Evolutionary conservation across 345 rosid genomes (phyloP).

Genomic region (Gossypium ekmanianum): DNA sequence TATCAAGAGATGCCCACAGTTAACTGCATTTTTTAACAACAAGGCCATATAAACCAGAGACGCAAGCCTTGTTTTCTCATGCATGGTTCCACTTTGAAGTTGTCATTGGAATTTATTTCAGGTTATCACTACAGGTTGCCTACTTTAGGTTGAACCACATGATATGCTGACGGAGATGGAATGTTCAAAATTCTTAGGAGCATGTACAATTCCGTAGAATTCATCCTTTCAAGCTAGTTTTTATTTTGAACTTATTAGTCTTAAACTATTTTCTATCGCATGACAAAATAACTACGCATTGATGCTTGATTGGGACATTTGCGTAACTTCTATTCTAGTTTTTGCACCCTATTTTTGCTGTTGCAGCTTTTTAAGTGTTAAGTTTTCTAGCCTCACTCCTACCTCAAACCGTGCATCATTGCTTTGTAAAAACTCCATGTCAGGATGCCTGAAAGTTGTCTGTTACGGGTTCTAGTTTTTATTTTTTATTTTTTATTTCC

Average conservation of each 20-base stretch:
- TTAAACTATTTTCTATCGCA: background rate
- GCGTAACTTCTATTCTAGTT: background rate
- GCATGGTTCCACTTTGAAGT: background rate
- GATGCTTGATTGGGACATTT: constrained; percentile 4
- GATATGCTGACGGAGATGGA: background rate
- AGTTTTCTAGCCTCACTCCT: background rate
- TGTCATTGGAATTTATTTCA: background rate
- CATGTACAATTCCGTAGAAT: background rate
- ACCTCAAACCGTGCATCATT: constrained; percentile 1
- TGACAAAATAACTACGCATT: background rate
- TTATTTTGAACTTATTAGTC: background rate
- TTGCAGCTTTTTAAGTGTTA: background rate
- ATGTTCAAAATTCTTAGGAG: background rate
- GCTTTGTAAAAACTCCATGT: background rate
- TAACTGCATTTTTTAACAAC: background rate
- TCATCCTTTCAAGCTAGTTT: constrained; percentile 4
- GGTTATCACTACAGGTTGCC: background rate
- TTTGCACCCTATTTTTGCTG: background rate
- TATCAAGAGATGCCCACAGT: background rate
- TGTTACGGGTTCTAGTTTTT: background rate
- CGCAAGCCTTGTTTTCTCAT: background rate
- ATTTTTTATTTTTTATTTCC: background rate
- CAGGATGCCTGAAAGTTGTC: background rate
- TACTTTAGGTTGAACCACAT: background rate
- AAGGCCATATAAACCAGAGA: background rate